Conservation (phyloP, 768 basidiomycete genomes). For the Antrodiella citrinella region DNA sequence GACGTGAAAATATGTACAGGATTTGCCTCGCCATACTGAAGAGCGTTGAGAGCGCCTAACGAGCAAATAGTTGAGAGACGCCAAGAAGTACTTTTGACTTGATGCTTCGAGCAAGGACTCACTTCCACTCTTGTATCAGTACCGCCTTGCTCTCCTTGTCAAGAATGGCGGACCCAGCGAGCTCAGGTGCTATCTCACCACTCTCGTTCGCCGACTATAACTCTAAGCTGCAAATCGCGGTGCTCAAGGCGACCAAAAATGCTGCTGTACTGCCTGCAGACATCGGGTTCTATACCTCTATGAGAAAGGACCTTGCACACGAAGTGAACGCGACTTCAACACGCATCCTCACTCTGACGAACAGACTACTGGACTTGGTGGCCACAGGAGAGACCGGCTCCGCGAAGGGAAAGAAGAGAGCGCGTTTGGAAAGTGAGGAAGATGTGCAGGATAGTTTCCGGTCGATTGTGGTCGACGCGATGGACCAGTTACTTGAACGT, state of each 20-base stretch:
- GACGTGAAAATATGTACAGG: too few species aligned
- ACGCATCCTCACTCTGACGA: slow-evolving; percentile 58
- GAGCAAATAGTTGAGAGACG: too few species aligned
- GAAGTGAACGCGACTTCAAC: slow-evolving; percentile 65
- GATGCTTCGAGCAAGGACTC: too few species aligned
- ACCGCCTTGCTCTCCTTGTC: too few species aligned
- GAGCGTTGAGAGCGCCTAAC: too few species aligned
- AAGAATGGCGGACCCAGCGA: too few species aligned
- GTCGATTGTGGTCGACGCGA: slow-evolving; percentile 65
- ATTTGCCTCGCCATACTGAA: too few species aligned
- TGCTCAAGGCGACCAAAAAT: slow-evolving; percentile 54
- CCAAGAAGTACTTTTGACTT: too few species aligned
- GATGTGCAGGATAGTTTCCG: slow-evolving; percentile 82
- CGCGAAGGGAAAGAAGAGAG: slow-evolving; percentile 36
- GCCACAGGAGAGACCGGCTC: slow-evolving; percentile 44
- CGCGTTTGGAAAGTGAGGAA: slow-evolving; percentile 56
- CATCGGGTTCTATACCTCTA: slow-evolving; percentile 82
- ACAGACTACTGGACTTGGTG: slow-evolving; percentile 50
- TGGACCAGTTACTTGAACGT: slow-evolving; percentile 81
- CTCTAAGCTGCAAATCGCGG: slow-evolving; percentile 46
- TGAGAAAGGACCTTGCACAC: slow-evolving; percentile 62
- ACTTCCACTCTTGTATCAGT: too few species aligned
- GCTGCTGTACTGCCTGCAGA: slow-evolving; percentile 63
- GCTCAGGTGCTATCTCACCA: too few species aligned
- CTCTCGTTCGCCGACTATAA: slow-evolving; percentile 47